Percentiles rank a stretch among this genome's conserved stretches.
phyloP scores from a whole-genome alignment of 495 filamentous ascomycete genomes.

The Chlorociboria aeruginascens region DNA sequence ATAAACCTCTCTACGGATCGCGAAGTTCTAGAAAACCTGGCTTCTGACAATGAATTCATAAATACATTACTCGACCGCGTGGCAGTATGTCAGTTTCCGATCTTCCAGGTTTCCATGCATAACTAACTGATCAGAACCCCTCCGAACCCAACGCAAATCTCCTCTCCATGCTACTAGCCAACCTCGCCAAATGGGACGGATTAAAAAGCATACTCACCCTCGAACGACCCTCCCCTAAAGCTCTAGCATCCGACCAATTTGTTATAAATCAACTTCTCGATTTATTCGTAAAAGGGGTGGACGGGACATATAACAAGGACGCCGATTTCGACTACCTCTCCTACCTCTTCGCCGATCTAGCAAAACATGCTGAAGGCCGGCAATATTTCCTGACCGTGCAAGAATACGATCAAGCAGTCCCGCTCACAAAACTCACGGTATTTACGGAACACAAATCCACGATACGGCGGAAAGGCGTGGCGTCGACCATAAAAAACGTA shows the following conservation, averaged over 20 bases:
- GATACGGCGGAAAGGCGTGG: conserved; percentile 76
- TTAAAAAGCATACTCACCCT: conserved; percentile 53
- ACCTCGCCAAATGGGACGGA: conserved; percentile 67
- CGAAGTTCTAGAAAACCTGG: conserved; percentile 59
- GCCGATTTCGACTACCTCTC: conserved; percentile 86
- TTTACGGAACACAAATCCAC: conserved; percentile 80
- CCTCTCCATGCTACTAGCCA: conserved; percentile 84
- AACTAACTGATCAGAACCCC: conserved; percentile 29
- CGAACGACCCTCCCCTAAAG: conserved; percentile 46
- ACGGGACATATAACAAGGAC: conserved; percentile 69
- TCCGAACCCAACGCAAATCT: conserved; percentile 65
- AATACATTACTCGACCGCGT: conserved; percentile 58
- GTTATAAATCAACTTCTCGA: conserved; percentile 88
- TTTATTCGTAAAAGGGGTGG: conserved; percentile 84
- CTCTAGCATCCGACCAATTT: conserved; percentile 52
- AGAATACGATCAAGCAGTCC: conserved; percentile 66
- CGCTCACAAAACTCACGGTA: conserved; percentile 76
- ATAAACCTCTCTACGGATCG: conserved; percentile 78
- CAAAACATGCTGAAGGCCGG: conserved; percentile 64
- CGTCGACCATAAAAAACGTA: conserved; percentile 84
- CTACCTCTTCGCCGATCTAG: conserved; percentile 87
- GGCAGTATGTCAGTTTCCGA: conserved; percentile 48
- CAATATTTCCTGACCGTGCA: conserved; percentile 63
- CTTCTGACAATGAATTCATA: conserved; percentile 70
- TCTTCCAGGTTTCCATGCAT: background rate